Evolutionary conservation across 768 basidiomycete species (phyloP).

Genomic region (Phylloporus arenicola): DNA sequence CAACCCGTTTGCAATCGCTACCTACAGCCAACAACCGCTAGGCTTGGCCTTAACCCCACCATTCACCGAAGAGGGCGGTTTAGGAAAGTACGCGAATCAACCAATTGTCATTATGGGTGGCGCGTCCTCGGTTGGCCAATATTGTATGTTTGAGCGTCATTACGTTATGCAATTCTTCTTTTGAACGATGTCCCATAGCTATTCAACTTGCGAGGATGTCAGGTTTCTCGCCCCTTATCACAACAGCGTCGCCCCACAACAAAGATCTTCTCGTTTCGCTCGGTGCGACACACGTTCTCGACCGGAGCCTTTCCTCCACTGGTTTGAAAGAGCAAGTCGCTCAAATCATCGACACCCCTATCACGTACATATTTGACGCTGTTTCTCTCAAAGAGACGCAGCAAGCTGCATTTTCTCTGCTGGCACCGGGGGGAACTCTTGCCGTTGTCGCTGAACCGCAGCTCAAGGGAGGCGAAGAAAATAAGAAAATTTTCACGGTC

Average conservation of each 20-base stretch:
- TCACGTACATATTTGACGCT: constrained; percentile 24
- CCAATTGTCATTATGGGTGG: constrained; percentile 35
- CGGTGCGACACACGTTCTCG: constrained; percentile 36
- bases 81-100: constrained; percentile 28
- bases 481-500: constrained; percentile 1
- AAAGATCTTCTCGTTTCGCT: constrained; percentile 24
- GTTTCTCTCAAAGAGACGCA: constrained; percentile 33
- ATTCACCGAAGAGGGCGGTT: constrained; percentile 22
- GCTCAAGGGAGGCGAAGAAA: not conserved
- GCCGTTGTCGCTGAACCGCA: constrained; percentile 1
- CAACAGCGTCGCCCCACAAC: constrained; percentile 35
- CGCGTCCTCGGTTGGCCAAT: constrained; percentile 35
- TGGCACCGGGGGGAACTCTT: constrained; percentile 29
- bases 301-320: constrained; percentile 19
- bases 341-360: not conserved
- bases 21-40: constrained; percentile 24
- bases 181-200: constrained; percentile 5
- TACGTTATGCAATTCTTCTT: no score
- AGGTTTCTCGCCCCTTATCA: constrained; percentile 34
- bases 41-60: constrained; percentile 27
- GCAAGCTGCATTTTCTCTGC: constrained; percentile 21
- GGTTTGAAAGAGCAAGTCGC: constrained; percentile 7
- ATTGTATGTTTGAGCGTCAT: constrained; percentile 15
- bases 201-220: constrained; percentile 32
- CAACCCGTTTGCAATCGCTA: constrained; percentile 30